A percentile compares a stretch with the other conserved stretches of the same genome.
Evolutionary conservation across 2,329 filamentous ascomycete genomes (phyloP).

Genomic region (Mycosphaerella sp.): DNA sequence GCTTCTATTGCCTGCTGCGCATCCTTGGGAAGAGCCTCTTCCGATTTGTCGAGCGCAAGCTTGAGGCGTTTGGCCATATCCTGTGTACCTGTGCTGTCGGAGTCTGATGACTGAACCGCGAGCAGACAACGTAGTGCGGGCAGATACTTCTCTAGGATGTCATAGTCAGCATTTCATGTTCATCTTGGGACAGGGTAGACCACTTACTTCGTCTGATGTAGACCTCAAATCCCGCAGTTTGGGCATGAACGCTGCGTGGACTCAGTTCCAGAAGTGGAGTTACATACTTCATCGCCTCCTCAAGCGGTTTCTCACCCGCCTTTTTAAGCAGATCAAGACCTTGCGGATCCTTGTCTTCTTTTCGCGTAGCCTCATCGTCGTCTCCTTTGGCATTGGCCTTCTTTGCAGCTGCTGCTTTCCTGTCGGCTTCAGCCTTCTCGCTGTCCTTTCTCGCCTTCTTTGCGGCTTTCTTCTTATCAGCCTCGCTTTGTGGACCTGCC

Average conservation of each 20-base stretch:
- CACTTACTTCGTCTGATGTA: conserved; percentile 73
- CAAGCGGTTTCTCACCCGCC: conserved; percentile 71
- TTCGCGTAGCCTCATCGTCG: conserved; percentile 56
- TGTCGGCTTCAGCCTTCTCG: conserved; percentile 78
- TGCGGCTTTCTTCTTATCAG: conserved; percentile 65
- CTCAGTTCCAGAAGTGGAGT: conserved; percentile 74
- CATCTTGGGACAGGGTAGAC: background rate
- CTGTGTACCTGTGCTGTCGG: conserved; percentile 53
- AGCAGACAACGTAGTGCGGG: conserved; percentile 82
- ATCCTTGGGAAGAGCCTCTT: conserved; percentile 49
- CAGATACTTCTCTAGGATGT: conserved; percentile 63
- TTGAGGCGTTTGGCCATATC: conserved; percentile 66
- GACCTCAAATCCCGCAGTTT: conserved; percentile 84
- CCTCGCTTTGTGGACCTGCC: conserved; percentile 73
- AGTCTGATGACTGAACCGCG: conserved; percentile 62
- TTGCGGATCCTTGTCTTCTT: conserved; percentile 83
- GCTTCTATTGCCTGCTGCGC: conserved; percentile 65
- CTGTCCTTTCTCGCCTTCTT: conserved; percentile 73
- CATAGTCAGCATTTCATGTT: conserved; percentile 9
- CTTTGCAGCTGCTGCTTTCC: conserved; percentile 45
- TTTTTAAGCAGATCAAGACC: conserved; percentile 60
- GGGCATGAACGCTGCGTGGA: conserved; percentile 72
- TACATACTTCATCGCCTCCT: conserved; percentile 82
- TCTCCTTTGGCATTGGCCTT: conserved; percentile 50
- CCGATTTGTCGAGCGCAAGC: conserved; percentile 41